Conservation (phyloP, 1,284 basidiomycete species). For the Cutaneotrichosporon arboriforme region DNA sequence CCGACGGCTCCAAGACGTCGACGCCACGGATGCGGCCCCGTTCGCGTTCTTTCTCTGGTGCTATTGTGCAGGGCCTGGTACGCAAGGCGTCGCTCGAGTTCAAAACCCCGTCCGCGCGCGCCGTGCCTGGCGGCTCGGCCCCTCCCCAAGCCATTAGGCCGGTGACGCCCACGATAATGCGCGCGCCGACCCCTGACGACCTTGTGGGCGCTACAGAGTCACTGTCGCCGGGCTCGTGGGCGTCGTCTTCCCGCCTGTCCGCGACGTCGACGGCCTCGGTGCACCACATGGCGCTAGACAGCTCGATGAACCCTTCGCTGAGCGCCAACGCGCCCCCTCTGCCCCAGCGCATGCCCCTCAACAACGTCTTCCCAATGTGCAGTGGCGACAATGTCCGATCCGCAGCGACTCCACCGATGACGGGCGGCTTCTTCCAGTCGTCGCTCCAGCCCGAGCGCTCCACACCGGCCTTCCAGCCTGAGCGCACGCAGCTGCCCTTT, state of each 20-base stretch:
- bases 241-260: neutral
- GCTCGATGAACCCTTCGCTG: too few species aligned
- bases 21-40: neutral
- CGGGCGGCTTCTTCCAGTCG: neutral
- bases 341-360: too few species aligned
- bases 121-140: too few species aligned
- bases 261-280: neutral
- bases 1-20: constrained; percentile 12
- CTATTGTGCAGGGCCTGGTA: constrained; percentile 25
- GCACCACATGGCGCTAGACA: neutral
- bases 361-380: too few species aligned
- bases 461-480: neutral
- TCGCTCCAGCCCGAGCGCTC: constrained; percentile 1
- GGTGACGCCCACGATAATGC: too few species aligned
- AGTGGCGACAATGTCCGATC: too few species aligned
- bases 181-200: too few species aligned
- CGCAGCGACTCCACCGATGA: too few species aligned
- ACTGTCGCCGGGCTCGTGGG: neutral
- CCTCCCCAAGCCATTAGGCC: too few species aligned
- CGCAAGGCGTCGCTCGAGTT: constrained; percentile 4
- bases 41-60: constrained; percentile 38
- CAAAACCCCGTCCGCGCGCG: too few species aligned
- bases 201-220: too few species aligned
- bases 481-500: neutral
- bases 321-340: too few species aligned